Evolutionary conservation across 2,329 filamentous ascomycete genomes (phyloP).

Genomic region (Tolypocladium ophioglossoides): DNA sequence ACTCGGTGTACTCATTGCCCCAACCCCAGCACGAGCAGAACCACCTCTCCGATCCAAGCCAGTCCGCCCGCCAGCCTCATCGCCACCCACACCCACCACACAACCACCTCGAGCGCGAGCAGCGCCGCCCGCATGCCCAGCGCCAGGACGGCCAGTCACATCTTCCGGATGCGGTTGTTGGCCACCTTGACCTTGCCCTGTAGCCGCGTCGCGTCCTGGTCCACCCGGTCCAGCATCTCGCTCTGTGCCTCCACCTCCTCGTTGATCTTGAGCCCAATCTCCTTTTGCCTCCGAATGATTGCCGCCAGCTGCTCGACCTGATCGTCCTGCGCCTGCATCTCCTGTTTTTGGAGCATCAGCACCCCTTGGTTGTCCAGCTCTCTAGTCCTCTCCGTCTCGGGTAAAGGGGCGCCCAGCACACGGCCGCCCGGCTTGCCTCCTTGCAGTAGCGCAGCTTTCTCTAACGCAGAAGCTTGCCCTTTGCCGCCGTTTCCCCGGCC

Average conservation of each 20-base stretch:
- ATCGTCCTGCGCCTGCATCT: conserved; percentile 66
- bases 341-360: conserved; percentile 60
- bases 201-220: conserved; percentile 55
- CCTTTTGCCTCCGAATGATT: conserved; percentile 61
- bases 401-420: conserved; percentile 60
- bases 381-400: conserved; percentile 66
- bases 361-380: conserved; percentile 70
- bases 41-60: conserved; percentile 17
- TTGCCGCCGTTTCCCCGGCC: conserved; percentile 34
- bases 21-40: conserved; percentile 13
- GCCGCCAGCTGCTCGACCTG: conserved; percentile 58
- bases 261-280: conserved; percentile 69
- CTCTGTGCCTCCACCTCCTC: conserved; percentile 64
- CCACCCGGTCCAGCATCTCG: conserved; percentile 56
- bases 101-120: conserved; percentile 15
- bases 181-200: conserved; percentile 61
- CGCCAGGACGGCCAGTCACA: conserved; percentile 31
- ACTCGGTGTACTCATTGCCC: neutral
- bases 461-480: conserved; percentile 34
- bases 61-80: conserved; percentile 12
- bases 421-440: conserved; percentile 39
- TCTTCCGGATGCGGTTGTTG: conserved; percentile 61
- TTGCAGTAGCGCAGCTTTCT: conserved; percentile 38
- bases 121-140: conserved; percentile 17
- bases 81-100: conserved; percentile 20